These are phyloP conservation scores for Glycine soja DNA, from an alignment of 306 rosid species.

Conservation along the genomic window DNA sequence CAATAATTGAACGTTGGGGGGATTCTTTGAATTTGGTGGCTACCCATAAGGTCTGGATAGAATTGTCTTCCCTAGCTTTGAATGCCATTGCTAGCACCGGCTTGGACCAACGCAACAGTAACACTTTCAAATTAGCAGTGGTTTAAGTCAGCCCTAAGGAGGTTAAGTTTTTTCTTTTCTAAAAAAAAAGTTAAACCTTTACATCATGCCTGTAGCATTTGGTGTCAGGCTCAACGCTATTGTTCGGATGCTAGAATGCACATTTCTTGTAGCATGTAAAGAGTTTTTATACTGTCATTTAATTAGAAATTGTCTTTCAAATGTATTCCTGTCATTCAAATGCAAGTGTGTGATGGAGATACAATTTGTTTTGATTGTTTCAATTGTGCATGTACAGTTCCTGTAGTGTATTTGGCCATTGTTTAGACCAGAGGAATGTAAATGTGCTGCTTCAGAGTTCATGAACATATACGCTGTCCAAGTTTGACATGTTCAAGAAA, in stretches of 20 bases:
- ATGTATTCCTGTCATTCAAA: neutral
- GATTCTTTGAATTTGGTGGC: neutral
- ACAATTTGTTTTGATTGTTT: slow-evolving; percentile 16
- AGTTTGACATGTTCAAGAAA: slow-evolving; percentile 21
- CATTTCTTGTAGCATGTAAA: neutral
- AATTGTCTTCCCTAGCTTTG: neutral
- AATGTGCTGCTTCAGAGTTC: slow-evolving; percentile 27
- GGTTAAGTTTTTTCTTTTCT: too few species aligned
- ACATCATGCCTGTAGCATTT: too few species aligned
- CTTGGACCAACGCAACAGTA: neutral
- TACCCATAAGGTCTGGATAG: neutral
- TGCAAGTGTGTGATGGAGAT: neutral
- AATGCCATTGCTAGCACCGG: neutral
- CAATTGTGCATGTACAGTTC: neutral
- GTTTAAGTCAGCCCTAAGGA: neutral
- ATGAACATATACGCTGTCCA: neutral
- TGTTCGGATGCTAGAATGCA: neutral
- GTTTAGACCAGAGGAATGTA: slow-evolving; percentile 21
- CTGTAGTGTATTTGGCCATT: slow-evolving; percentile 22
- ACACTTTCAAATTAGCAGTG: neutral
- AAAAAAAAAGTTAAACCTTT: too few species aligned
- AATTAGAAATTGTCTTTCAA: neutral
- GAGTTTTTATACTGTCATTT: neutral
- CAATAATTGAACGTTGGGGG: neutral
- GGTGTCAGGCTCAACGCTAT: neutral